Evolutionary conservation across 148 eudicot species (phyloP).

Genomic region (Rhododendron kiyosumense): DNA sequence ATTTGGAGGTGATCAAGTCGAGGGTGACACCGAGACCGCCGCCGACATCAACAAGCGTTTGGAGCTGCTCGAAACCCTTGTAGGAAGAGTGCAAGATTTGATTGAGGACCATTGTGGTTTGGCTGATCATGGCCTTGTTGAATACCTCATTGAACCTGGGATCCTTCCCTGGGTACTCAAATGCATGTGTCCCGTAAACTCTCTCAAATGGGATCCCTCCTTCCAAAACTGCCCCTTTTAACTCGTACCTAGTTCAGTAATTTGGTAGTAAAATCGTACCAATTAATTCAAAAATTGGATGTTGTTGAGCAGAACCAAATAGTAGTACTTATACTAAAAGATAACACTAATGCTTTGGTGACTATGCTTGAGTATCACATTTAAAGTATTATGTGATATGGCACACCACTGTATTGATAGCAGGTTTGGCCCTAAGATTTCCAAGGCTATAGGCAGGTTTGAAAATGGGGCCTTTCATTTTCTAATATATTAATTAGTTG

Average conservation of each 20-base stretch:
- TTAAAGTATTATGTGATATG: no score
- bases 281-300: background rate
- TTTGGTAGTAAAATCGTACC: background rate
- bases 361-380: no score
- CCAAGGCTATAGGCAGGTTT: no score
- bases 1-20: constrained; percentile 57
- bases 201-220: constrained; percentile 79
- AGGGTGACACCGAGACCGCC: constrained; percentile 66
- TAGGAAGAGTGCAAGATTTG: constrained; percentile 44
- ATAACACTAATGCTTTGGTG: no score
- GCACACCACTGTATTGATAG: no score
- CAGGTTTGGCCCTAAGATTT: no score
- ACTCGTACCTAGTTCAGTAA: constrained; percentile 42
- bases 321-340: no score
- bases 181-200: constrained; percentile 15
- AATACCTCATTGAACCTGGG: constrained; percentile 64
- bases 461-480: no score
- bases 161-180: constrained; percentile 65
- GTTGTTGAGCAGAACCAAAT: background rate
- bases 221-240: constrained; percentile 67
- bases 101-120: constrained; percentile 59
- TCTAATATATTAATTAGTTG: no score
- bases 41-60: constrained; percentile 60
- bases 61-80: constrained; percentile 49
- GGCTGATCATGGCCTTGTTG: constrained; percentile 63